Percentiles rank a stretch among this genome's conserved stretches.
Evolutionary conservation across 768 basidiomycete species (phyloP).

Genomic region (Amylocystis lapponica): DNA sequence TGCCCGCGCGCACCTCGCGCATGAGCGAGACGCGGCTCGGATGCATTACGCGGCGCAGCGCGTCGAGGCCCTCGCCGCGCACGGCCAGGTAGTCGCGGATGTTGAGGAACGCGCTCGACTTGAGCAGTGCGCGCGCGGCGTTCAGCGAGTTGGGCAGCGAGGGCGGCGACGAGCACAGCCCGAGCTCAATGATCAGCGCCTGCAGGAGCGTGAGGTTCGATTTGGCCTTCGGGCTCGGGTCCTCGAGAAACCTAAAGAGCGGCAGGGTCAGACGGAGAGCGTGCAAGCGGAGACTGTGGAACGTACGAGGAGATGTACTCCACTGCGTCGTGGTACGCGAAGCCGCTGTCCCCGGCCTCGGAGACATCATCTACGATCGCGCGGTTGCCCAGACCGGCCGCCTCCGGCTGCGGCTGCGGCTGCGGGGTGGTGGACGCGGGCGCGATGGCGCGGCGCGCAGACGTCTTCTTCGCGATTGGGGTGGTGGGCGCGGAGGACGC

Average conservation of each 20-base stretch:
- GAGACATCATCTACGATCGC: slow-evolving; percentile 49
- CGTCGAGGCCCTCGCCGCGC: slow-evolving; percentile 56
- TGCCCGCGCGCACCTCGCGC: slow-evolving; percentile 41
- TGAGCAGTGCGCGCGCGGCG: slow-evolving; percentile 65
- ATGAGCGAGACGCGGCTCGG: slow-evolving; percentile 57
- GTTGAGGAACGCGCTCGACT: slow-evolving; percentile 62
- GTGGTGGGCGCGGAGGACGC: slow-evolving; percentile 2
- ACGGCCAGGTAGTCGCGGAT: slow-evolving; percentile 67
- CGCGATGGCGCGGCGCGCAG: too few species aligned
- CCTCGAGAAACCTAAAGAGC: slow-evolving; percentile 17
- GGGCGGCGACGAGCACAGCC: slow-evolving; percentile 28
- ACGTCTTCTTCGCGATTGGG: slow-evolving; percentile 8
- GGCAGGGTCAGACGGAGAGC: background rate
- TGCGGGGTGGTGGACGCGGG: background rate
- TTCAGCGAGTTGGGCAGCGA: slow-evolving; percentile 53
- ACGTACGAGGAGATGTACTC: slow-evolving; percentile 59
- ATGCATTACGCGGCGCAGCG: slow-evolving; percentile 56
- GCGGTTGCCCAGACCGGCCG: slow-evolving; percentile 29
- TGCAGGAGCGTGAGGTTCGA: slow-evolving; percentile 57
- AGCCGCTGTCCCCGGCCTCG: slow-evolving; percentile 31
- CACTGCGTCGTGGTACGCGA: slow-evolving; percentile 53
- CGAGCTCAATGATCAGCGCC: slow-evolving; percentile 73
- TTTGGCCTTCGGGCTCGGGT: slow-evolving; percentile 42
- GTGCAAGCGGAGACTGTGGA: background rate
- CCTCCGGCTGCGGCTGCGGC: background rate